Evolutionary conservation across 2,329 filamentous ascomycete species (phyloP).

Genomic region (Fusarium nisikadoi): DNA sequence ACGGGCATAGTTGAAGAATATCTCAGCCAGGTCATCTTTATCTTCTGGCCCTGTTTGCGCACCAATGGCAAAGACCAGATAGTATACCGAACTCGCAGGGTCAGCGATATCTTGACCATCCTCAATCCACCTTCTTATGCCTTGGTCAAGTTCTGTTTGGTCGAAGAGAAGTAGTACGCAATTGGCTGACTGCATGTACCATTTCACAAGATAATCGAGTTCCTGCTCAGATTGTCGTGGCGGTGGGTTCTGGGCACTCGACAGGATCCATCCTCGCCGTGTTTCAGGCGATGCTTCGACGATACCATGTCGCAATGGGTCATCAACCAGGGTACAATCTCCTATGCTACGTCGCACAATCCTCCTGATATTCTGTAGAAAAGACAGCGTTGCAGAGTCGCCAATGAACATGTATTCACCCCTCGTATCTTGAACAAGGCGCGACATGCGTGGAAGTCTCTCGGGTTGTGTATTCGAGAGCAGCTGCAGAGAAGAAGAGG

Average conservation of each 20-base stretch:
- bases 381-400: conserved; percentile 50
- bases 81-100: conserved; percentile 39
- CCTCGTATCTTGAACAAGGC: conserved; percentile 48
- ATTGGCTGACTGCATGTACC: conserved; percentile 47
- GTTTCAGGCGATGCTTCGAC: conserved; percentile 48
- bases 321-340: conserved; percentile 48
- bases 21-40: conserved; percentile 48
- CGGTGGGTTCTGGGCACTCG: conserved; percentile 40
- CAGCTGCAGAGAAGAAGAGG: conserved; percentile 36
- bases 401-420: conserved; percentile 51
- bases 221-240: conserved; percentile 39
- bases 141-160: conserved; percentile 40
- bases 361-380: conserved; percentile 50
- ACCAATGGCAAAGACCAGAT: conserved; percentile 47
- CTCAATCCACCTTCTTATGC: conserved; percentile 46
- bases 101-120: conserved; percentile 32
- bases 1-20: conserved; percentile 50
- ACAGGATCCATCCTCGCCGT: conserved; percentile 43
- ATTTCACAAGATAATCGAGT: conserved; percentile 44
- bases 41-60: conserved; percentile 49
- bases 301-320: conserved; percentile 48
- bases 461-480: conserved; percentile 40
- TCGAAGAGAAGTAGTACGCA: conserved; percentile 48
- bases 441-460: conserved; percentile 44
- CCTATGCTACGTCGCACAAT: conserved; percentile 47